Percentiles rank a stretch among this genome's conserved stretches.
These are phyloP conservation scores for Malus asiatica DNA, from an alignment of 306 rosid genomes.

Conservation along the genomic window DNA sequence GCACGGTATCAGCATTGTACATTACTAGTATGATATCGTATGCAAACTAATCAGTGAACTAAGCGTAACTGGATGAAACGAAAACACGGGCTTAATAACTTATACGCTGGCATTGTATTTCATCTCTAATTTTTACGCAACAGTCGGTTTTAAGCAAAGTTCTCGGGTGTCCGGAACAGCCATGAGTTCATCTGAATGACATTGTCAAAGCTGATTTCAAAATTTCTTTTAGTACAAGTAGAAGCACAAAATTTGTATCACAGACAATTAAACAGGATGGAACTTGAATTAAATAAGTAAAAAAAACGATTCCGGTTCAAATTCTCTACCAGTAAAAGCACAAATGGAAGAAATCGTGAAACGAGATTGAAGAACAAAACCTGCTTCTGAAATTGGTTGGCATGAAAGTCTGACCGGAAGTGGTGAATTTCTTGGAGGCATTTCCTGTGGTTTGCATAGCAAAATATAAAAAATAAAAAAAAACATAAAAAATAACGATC, in stretches of 20 bases:
- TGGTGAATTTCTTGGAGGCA: not conserved
- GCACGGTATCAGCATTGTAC: too few species aligned
- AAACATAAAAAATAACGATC: not conserved
- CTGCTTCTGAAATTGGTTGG: constrained; percentile 29
- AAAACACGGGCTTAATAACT: not conserved
- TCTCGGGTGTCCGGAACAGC: not conserved
- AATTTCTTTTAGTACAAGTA: not conserved
- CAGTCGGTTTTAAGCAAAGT: not conserved
- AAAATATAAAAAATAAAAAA: not conserved
- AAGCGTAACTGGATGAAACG: not conserved
- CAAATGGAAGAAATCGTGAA: not conserved
- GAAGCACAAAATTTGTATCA: not conserved
- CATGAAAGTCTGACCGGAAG: constrained; percentile 22
- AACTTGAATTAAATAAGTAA: not conserved
- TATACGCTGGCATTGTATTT: too few species aligned
- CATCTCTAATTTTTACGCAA: too few species aligned
- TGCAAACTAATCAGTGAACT: not conserved
- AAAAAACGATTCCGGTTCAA: not conserved
- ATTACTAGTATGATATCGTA: too few species aligned
- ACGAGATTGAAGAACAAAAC: constrained; percentile 28
- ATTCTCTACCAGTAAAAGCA: not conserved
- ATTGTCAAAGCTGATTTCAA: not conserved
- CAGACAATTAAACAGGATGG: not conserved
- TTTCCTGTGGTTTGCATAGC: constrained; percentile 21
- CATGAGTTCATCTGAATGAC: not conserved